These are phyloP conservation scores for Immersiella caudata DNA, from an alignment of 495 filamentous ascomycete genomes.

Conservation along the genomic window DNA sequence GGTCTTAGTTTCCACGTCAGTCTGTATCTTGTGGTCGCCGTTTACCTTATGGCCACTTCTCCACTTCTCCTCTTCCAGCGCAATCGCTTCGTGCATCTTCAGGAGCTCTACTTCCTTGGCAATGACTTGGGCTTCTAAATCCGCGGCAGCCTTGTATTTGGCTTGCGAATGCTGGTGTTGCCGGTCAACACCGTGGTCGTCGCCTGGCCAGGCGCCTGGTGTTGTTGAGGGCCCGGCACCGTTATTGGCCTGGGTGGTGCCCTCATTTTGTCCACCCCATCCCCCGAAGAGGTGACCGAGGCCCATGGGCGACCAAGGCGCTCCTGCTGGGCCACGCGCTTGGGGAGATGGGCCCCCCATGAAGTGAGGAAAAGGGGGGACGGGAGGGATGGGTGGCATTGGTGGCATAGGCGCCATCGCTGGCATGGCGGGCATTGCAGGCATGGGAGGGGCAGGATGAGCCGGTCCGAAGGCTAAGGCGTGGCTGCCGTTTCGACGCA, in stretches of 20 bases:
- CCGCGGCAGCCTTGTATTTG: constrained; percentile 35
- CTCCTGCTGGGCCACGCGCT: neutral
- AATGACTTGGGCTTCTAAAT: constrained; percentile 34
- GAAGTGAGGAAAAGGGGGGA: neutral
- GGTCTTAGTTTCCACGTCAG: constrained; percentile 20
- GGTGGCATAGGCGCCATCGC: too few relatives aligned
- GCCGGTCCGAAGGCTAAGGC: neutral
- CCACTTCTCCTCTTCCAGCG: constrained; percentile 14
- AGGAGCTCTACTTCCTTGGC: constrained; percentile 31
- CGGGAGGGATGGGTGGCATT: constrained; percentile 6
- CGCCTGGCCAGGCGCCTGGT: constrained; percentile 35
- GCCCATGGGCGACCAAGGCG: neutral
- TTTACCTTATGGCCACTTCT: neutral
- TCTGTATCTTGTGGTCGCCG: neutral
- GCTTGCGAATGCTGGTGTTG: constrained; percentile 24
- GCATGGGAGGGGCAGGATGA: neutral
- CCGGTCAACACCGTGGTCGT: constrained; percentile 15
- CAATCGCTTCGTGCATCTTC: constrained; percentile 25
- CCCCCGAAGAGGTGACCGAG: neutral
- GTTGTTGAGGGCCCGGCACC: constrained; percentile 14
- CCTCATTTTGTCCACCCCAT: neutral
- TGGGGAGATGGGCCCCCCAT: neutral
- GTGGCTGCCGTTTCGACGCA: constrained; percentile 18
- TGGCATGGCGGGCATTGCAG: neutral
- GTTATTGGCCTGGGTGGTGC: neutral